A percentile compares a stretch with the other conserved stretches of the same genome.
Conservation (phyloP, 768 basidiomycete genomes). For the Leucosporidium scottii region DNA sequence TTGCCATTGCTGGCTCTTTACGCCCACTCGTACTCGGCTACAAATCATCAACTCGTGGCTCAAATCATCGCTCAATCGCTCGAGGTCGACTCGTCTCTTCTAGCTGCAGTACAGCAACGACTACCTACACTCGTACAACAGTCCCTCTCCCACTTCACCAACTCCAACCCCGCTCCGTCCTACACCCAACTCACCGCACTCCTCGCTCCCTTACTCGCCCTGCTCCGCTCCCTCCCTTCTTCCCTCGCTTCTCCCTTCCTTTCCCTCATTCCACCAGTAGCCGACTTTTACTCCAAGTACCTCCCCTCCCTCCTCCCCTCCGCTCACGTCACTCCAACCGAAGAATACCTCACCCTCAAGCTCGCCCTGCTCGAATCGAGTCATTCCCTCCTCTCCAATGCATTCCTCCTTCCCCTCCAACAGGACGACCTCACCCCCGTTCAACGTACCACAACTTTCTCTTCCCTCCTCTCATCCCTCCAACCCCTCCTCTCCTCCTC, state of each 20-base stretch:
- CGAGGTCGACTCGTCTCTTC: not conserved
- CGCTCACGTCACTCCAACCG: not conserved
- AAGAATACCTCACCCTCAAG: not conserved
- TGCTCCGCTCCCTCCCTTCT: not conserved
- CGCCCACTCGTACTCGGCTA: slow-evolving; percentile 1
- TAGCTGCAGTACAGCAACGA: not conserved
- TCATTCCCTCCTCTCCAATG: not conserved
- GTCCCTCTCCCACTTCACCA: not conserved
- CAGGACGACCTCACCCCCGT: not conserved
- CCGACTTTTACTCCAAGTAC: not conserved
- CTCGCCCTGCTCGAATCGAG: not conserved
- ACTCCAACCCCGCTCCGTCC: not conserved
- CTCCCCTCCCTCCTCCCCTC: not conserved
- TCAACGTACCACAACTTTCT: not conserved
- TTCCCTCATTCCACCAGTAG: not conserved
- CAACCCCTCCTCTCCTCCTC: not conserved
- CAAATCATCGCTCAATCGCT: slow-evolving; percentile 6
- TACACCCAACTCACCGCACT: not conserved
- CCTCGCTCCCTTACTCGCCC: not conserved
- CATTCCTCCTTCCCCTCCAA: not conserved
- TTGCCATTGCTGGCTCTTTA: slow-evolving; percentile 16
- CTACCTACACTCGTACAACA: not conserved
- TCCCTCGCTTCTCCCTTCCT: not conserved
- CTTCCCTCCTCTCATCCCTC: not conserved
- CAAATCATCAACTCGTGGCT: not conserved